Evolutionary conservation across 2,329 filamentous ascomycete genomes (phyloP).

Genomic region (Macrophomina tecta): DNA sequence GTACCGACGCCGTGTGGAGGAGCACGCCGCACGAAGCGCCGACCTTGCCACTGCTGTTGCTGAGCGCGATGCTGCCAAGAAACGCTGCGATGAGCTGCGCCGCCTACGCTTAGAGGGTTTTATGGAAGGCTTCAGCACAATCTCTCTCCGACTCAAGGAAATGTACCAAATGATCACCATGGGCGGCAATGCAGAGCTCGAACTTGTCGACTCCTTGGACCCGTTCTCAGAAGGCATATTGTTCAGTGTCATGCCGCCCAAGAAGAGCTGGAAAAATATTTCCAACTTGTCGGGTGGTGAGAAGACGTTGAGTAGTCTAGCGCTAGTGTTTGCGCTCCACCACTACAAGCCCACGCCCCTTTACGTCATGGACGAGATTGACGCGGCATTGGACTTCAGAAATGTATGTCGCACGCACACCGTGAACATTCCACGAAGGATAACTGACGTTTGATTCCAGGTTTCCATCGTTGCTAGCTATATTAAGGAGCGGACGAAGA

Average conservation of each 20-base stretch:
- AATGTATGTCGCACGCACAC: conserved; percentile 71
- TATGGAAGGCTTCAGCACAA: conserved; percentile 96
- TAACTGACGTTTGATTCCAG: conserved; percentile 51
- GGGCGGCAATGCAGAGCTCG: conserved; percentile 96
- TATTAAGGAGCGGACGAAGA: conserved; percentile 99
- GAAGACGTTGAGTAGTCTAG: conserved; percentile 92
- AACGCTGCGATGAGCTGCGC: conserved; percentile 88
- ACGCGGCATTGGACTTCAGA: conserved; percentile 95
- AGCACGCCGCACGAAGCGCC: conserved; percentile 79
- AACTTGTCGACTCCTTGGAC: conserved; percentile 93
- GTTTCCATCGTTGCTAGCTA: conserved; percentile 98
- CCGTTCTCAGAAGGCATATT: conserved; percentile 96
- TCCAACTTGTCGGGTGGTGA: conserved; percentile 94
- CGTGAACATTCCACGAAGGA: not conserved
- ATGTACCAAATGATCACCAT: conserved; percentile 99
- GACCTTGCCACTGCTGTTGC: conserved; percentile 81
- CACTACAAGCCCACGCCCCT: conserved; percentile 97
- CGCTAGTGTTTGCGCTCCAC: conserved; percentile 95
- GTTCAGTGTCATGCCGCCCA: conserved; percentile 98
- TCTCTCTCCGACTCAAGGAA: conserved; percentile 93
- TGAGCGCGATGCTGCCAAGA: conserved; percentile 85
- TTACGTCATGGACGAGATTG: conserved; percentile 99
- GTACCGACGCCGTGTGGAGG: conserved; percentile 84
- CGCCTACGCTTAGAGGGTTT: conserved; percentile 91
- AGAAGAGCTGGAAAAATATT: conserved; percentile 99